A percentile compares a stretch with the other conserved stretches of the same genome.
These are phyloP conservation scores for Fusarium bulbicola DNA, from an alignment of 2,329 filamentous ascomycete species.

Conservation along the genomic window DNA sequence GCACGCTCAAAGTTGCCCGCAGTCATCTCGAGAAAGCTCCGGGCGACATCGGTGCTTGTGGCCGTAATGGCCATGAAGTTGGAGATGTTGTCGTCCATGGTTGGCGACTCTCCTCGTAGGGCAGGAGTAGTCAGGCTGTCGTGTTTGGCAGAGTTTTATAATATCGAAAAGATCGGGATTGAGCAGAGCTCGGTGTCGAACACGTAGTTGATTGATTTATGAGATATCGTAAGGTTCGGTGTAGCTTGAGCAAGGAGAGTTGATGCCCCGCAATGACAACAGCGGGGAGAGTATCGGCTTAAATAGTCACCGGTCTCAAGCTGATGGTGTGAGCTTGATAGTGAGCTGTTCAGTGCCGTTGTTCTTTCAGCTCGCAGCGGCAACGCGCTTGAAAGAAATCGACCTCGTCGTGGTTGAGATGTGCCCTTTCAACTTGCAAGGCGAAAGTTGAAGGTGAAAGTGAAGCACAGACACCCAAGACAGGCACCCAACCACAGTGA, in stretches of 20 bases:
- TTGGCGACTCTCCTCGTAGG: slow-evolving; percentile 9
- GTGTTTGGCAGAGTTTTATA: not conserved
- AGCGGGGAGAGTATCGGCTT: slow-evolving; percentile 7
- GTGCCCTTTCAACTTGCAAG: slow-evolving; percentile 5
- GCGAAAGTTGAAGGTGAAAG: slow-evolving; percentile 30
- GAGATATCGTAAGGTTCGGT: slow-evolving; percentile 29
- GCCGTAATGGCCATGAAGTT: slow-evolving; percentile 86
- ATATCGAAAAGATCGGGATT: not conserved
- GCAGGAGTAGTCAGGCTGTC: not conserved
- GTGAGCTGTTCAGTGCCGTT: not conserved
- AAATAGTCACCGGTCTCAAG: not conserved
- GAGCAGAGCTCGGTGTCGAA: not conserved
- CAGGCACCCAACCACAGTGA: slow-evolving; percentile 48
- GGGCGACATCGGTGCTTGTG: slow-evolving; percentile 76
- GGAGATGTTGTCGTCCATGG: slow-evolving; percentile 77
- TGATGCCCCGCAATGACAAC: slow-evolving; percentile 35
- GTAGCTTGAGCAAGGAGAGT: slow-evolving; percentile 23
- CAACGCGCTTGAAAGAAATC: not conserved
- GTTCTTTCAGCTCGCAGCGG: not conserved
- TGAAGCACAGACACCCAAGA: slow-evolving; percentile 38
- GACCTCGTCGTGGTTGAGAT: not conserved
- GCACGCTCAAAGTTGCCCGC: slow-evolving; percentile 86
- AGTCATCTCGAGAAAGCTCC: slow-evolving; percentile 85
- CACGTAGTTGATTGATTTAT: not conserved
- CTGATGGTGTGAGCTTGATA: not conserved